These are phyloP conservation scores for Sarocladiaceae sp. DNA, from an alignment of 2,329 filamentous ascomycete species.

Conservation along the genomic window DNA sequence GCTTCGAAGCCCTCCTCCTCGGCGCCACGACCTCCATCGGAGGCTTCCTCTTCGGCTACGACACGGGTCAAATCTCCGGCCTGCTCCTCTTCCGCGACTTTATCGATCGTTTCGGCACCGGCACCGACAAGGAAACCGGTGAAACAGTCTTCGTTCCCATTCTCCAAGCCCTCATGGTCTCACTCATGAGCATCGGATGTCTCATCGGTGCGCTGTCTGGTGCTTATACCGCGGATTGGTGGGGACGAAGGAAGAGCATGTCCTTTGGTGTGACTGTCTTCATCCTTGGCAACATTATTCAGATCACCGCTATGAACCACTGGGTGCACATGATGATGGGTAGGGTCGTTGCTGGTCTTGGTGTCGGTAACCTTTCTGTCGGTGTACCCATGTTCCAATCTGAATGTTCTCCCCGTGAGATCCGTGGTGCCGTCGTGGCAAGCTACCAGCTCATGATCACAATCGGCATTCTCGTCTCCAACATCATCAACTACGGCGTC, in stretches of 20 bases:
- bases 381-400: constrained; percentile 65
- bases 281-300: constrained; percentile 60
- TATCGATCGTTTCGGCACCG: constrained; percentile 49
- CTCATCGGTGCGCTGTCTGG: constrained; percentile 49
- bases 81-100: constrained; percentile 50
- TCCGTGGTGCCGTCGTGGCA: constrained; percentile 60
- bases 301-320: constrained; percentile 50
- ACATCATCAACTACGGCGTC: constrained; percentile 51
- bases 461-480: constrained; percentile 58
- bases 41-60: constrained; percentile 60
- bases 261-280: constrained; percentile 52
- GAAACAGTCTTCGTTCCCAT: constrained; percentile 34
- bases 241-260: constrained; percentile 53
- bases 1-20: constrained; percentile 36
- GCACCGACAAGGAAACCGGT: constrained; percentile 22
- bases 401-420: constrained; percentile 57
- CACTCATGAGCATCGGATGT: constrained; percentile 52
- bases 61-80: constrained; percentile 56
- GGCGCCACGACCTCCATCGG: constrained; percentile 53
- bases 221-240: constrained; percentile 52
- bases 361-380: constrained; percentile 62
- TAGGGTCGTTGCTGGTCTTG: constrained; percentile 62
- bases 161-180: constrained; percentile 49
- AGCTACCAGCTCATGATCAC: constrained; percentile 75
- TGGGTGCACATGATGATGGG: constrained; percentile 67